These are phyloP conservation scores for Dendryphion nanum DNA, from an alignment of 2,329 filamentous ascomycete genomes.

Conservation along the genomic window DNA sequence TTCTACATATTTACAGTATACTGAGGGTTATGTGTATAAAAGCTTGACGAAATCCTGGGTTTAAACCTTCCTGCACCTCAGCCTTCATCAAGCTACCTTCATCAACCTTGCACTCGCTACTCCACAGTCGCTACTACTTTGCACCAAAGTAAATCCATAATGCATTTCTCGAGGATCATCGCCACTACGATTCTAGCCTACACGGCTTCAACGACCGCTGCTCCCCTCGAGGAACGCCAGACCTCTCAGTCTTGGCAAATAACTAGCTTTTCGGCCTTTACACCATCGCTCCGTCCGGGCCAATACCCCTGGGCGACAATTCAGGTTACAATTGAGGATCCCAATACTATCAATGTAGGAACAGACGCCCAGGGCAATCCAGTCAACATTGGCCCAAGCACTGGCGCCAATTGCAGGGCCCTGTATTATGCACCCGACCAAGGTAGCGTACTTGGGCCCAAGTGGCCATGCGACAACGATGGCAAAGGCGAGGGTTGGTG, in stretches of 20 bases:
- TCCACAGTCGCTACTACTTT: no score
- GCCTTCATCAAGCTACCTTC: no score
- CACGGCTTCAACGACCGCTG: no score
- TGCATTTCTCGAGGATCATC: no score
- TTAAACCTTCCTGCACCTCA: no score
- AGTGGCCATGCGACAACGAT: slow-evolving; percentile 22
- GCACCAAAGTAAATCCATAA: no score
- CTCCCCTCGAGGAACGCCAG: no score
- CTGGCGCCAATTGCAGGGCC: slow-evolving; percentile 23
- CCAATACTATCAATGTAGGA: slow-evolving; percentile 15
- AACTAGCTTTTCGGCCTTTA: slow-evolving; percentile 6
- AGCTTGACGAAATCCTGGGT: no score
- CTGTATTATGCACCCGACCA: slow-evolving; percentile 19
- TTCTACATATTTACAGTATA: no score
- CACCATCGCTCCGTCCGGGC: slow-evolving; percentile 18
- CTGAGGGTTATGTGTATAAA: no score
- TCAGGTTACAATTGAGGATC: slow-evolving; percentile 22
- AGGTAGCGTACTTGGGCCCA: slow-evolving; percentile 14
- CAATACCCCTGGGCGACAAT: slow-evolving; percentile 20
- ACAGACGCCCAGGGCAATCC: neutral
- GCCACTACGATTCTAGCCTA: no score
- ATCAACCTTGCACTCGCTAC: no score
- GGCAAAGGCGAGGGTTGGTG: slow-evolving; percentile 23
- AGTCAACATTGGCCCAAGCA: slow-evolving; percentile 13
- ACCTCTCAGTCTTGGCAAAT: slow-evolving; percentile 21